Evolutionary conservation across 2,329 filamentous ascomycete genomes (phyloP), one percentile per base, ranked within the genome.

Genomic region (Claviceps monticola): DNA sequence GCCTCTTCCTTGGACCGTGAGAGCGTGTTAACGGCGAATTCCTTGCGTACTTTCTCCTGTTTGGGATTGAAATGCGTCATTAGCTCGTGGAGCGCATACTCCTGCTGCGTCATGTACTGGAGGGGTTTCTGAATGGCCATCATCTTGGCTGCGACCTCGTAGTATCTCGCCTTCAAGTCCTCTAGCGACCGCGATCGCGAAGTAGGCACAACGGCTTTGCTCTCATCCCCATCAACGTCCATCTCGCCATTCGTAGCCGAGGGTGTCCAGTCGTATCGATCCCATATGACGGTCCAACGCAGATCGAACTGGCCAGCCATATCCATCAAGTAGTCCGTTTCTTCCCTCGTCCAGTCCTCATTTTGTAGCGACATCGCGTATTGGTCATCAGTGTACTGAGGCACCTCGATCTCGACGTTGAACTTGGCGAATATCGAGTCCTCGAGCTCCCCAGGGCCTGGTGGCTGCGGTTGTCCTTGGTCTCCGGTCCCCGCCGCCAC

Each of bases 131-230:
- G 79, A 6, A 88, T 71, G 2, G 84, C 82, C 74, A 95, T 86
- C 74, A 93, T 84, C 61, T 82, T 86, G 8, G 86, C 84, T 2
- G 86, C 87, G 38, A 97, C 80, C 51, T 83, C 80, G 68, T 97
- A 98, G 69, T 95, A 97, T 50, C 93, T 80, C 16, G 83, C 78
- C 67, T 98, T 98, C 55, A 98, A 72, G 55, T 95, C 88, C 65
- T 98, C 93, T 74, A 96, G 82, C 1, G 80, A 83, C 43, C 93
- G 80, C 7, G 64, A 66, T 52, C 74, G 78, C 3, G 71, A 62
- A 5, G 74, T 73, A 1, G 75, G 67, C 36, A 82, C 71, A 29
- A 83, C 68, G 2, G 77, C 78, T 49, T 73, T 79, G 53, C 68
- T 71, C 55, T 73, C 69, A 46, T 72, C 68, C 45, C 69, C 70